A percentile compares a stretch with the other conserved stretches of the same genome.
Conservation (phyloP, 345 rosid species). For the Camelina neglecta region DNA sequence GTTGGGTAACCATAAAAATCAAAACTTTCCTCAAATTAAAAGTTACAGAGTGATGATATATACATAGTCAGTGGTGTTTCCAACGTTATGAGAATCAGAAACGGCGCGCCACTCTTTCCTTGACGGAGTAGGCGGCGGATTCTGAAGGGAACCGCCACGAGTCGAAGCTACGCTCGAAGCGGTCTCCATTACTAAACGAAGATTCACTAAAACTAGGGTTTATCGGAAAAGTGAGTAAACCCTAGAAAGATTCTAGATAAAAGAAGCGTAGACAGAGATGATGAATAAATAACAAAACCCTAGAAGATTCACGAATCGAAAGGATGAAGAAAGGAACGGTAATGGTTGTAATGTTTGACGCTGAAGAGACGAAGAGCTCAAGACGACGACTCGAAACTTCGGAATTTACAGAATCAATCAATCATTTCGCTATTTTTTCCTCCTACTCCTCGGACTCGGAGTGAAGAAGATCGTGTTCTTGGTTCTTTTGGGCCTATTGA, state of each 20-base stretch:
- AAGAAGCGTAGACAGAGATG: slow-evolving; percentile 16
- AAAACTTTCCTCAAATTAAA: too few relatives aligned
- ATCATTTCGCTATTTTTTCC: slow-evolving; percentile 32
- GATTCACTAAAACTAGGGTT: slow-evolving; percentile 43
- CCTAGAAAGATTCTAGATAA: slow-evolving; percentile 29
- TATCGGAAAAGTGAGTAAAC: slow-evolving; percentile 32
- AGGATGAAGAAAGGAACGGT: slow-evolving; percentile 12
- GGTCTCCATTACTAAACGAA: slow-evolving; percentile 66
- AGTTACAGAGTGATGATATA: too few relatives aligned
- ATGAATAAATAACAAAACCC: background rate
- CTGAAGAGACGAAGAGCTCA: slow-evolving; percentile 14
- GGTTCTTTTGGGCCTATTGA: slow-evolving; percentile 11
- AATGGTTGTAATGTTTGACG: slow-evolving; percentile 41
- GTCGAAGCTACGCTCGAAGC: slow-evolving; percentile 64
- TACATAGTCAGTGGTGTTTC: slow-evolving; percentile 62
- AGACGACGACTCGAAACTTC: slow-evolving; percentile 29
- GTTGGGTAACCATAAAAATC: background rate
- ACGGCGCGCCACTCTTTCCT: slow-evolving; percentile 98
- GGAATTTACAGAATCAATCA: slow-evolving; percentile 14
- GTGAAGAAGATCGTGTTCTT: slow-evolving; percentile 9
- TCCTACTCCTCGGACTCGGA: background rate
- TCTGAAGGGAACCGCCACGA: slow-evolving; percentile 72
- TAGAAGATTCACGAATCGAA: slow-evolving; percentile 3
- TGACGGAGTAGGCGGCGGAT: slow-evolving; percentile 46
- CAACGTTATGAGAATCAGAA: slow-evolving; percentile 70